Evolutionary conservation across 2,329 filamentous ascomycete species (phyloP), one percentile per base, ranked within the genome.

Genomic region (Aphanocladium album): DNA sequence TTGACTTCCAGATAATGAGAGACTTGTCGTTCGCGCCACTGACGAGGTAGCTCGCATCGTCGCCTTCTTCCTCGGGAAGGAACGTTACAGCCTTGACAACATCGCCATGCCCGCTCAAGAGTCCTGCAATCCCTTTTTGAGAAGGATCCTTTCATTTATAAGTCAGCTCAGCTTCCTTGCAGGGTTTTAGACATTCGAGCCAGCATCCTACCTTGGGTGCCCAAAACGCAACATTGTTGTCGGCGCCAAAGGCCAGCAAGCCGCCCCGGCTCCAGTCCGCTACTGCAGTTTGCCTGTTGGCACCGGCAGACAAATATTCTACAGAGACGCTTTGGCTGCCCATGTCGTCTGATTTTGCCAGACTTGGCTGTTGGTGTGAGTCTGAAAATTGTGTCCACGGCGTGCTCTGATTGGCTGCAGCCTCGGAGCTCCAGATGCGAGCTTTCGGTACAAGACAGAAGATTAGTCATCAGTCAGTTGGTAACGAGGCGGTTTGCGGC

Each of bases 181-280:
- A 35, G 12, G 12, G n/a, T 35, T 35, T 6, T 35, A 6, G 12
- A 37, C 55, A 43, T 58, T n/a, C 57, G 59, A n/a, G 50, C 58
- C 55, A 16, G 53, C 50, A 62, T 77, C 86, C 75, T 80, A 93
- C 90, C 71, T 82, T 74, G 60, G 92, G 92, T 71, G 86, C 80
- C 95, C 95, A 99, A 45, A 98, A 72, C 47, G 92, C 93, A 67
- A 99, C 83, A 75, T 95, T 95, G 67, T 88, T 87, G 74, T 96
- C 91, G 9, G 93, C 89, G 35, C 95, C 95, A 77, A 91, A 99
- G 33, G 92, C 95, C 58, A 99, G 80, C 49, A 92, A 72, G 11
- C 89, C 90, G 64, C 82, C 77, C 21, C 76, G 71, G 70, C 89
- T 86, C 95, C 95, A 99, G 76, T 98, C 93, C 30, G 93, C 93